phyloP scores from a whole-genome alignment of 495 filamentous ascomycete genomes.

The Penicillium roqueforti region DNA sequence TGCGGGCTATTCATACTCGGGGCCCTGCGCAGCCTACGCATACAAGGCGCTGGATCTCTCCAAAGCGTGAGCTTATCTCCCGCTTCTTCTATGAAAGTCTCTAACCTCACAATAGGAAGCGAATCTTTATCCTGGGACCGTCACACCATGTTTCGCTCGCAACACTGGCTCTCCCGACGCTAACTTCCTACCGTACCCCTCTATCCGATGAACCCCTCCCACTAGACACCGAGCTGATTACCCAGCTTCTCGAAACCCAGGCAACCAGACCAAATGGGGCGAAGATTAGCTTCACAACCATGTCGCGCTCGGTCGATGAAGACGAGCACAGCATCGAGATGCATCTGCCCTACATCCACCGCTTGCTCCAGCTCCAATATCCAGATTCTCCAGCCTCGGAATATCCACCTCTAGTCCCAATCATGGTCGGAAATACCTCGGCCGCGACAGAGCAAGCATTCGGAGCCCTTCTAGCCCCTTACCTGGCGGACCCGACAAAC shows the following conservation, averaged over 20 bases:
- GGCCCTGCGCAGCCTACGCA: conserved; percentile 88
- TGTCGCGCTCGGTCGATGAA: conserved; percentile 66
- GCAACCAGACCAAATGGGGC: conserved; percentile 30
- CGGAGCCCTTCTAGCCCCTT: conserved; percentile 70
- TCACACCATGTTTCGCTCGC: conserved; percentile 83
- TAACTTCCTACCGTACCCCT: conserved; percentile 76
- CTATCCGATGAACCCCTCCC: conserved; percentile 70
- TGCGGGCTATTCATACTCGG: conserved; percentile 94
- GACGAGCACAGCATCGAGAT: conserved; percentile 95
- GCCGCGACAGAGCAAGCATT: conserved; percentile 61
- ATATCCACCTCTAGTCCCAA: conserved; percentile 77
- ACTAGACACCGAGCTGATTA: conserved; percentile 65
- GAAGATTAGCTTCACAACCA: conserved; percentile 61
- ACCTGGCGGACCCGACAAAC: conserved; percentile 69
- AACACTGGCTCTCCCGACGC: conserved; percentile 71
- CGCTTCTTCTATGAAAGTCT: background rate
- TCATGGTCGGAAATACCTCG: conserved; percentile 78
- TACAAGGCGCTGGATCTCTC: conserved; percentile 87
- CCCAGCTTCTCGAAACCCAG: conserved; percentile 54
- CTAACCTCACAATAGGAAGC: conserved; percentile 54
- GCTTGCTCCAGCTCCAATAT: conserved; percentile 53
- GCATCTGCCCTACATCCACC: conserved; percentile 93
- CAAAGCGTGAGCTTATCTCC: conserved; percentile 53
- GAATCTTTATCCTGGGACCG: conserved; percentile 90
- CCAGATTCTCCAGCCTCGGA: conserved; percentile 35